Evolutionary conservation across 495 filamentous ascomycete species (phyloP), one percentile per base, ranked within the genome.

Genomic region (Amniculicola lignicola): DNA sequence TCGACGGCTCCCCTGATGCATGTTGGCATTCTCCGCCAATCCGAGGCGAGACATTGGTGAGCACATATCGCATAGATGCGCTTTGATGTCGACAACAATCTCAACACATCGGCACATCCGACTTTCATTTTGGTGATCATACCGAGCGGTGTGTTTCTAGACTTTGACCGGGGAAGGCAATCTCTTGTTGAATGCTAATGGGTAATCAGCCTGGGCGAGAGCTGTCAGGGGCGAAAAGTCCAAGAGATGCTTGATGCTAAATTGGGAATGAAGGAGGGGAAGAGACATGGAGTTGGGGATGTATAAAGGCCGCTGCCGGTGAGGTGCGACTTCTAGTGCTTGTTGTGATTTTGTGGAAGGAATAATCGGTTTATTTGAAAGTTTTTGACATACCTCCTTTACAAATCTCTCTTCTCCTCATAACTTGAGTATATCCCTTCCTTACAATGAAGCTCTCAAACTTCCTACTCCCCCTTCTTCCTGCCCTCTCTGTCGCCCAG

Each of bases 401-500:
- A 21, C 15, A 21, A 45, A 11, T 15, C 33, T 31, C 12, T 29
- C 42, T 22, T n/a, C 19, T 29, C 27, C 15, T 9, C 9, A 7
- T n/a, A n/a, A 33, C 29, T 33, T n/a, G 29, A n/a, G 29, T 33
- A 7, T 33, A n/a, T 40, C 10, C 37, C 14, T 12, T 9, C 21
- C 35, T n/a, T n/a, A 58, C n/a, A 21, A 64, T 64, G 61, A 56
- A 54, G 39, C 23, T 61, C n/a, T 45, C 51, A n/a, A n/a, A n/a
- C n/a, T n/a, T n/a, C 9, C 18, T 39, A 12, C 45, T 61, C 46
- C 37, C 50, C 41, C 6, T 19, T 9, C 15, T 47, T 14, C 11
- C 23, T 12, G 51, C 48, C 9, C 38, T 51, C 47, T 14, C 54
- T 1, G 33, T 46, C 7, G 57, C 61, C 1, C 56, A 54, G 33